Conservation (phyloP, 192 early-diverging fungal genomes). For the Umbelopsis ramanniana region DNA sequence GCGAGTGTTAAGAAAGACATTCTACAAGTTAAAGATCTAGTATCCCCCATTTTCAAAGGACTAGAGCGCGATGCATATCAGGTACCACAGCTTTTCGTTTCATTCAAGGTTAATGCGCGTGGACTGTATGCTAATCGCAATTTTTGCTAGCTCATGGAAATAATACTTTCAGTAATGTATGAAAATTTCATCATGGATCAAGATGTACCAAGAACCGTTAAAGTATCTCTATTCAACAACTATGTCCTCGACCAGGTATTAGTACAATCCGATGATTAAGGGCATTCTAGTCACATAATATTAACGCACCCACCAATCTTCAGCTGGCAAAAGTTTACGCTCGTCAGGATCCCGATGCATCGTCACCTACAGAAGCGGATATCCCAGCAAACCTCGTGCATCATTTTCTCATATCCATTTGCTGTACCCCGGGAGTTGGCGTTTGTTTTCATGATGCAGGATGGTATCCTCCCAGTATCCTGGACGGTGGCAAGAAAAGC, state of each 20-base stretch:
- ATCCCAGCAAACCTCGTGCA: slow-evolving; percentile 64
- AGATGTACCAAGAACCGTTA: slow-evolving; percentile 55
- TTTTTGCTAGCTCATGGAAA: slow-evolving; percentile 49
- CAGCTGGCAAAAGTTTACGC: slow-evolving; percentile 64
- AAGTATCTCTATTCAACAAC: slow-evolving; percentile 73
- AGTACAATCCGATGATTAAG: neutral
- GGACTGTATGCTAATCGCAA: neutral
- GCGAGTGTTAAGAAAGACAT: slow-evolving; percentile 68
- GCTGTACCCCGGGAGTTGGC: slow-evolving; percentile 71
- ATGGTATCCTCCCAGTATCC: slow-evolving; percentile 69
- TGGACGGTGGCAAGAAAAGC: slow-evolving; percentile 27
- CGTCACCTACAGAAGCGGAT: slow-evolving; percentile 36
- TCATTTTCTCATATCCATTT: slow-evolving; percentile 73
- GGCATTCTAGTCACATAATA: neutral
- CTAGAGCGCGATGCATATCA: slow-evolving; percentile 66
- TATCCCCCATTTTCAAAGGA: slow-evolving; percentile 71
- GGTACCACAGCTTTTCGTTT: slow-evolving; percentile 43
- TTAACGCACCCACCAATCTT: neutral
- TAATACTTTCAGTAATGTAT: slow-evolving; percentile 58
- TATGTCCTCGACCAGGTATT: slow-evolving; percentile 66
- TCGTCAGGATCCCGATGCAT: slow-evolving; percentile 48
- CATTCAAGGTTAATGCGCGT: neutral
- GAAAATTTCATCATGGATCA: slow-evolving; percentile 70
- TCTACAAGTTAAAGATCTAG: slow-evolving; percentile 73
- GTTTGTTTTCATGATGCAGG: slow-evolving; percentile 76